Percentiles rank a stretch among this genome's conserved stretches.
Conservation (phyloP, 2,329 filamentous ascomycete species). For the Colletotrichum endophyticum region DNA sequence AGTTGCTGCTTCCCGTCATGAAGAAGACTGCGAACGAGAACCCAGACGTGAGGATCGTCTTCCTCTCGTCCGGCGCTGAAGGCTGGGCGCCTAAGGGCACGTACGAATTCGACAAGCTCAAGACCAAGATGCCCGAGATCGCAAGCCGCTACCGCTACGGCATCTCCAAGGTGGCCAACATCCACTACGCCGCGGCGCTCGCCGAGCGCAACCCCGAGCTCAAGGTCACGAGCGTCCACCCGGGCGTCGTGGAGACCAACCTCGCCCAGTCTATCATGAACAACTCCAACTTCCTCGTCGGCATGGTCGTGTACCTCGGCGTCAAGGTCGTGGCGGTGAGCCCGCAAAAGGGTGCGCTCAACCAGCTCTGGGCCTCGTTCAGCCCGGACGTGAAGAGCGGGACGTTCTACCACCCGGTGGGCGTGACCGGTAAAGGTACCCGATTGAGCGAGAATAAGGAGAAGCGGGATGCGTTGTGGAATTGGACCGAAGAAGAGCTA, state of each 20-base stretch:
- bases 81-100: slow-evolving; percentile 25
- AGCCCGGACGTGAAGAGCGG: slow-evolving; percentile 27
- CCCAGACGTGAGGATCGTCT: slow-evolving; percentile 32
- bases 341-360: slow-evolving; percentile 23
- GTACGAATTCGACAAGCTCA: slow-evolving; percentile 34
- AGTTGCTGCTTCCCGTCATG: slow-evolving; percentile 26
- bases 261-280: slow-evolving; percentile 50
- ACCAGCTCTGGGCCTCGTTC: slow-evolving; percentile 37
- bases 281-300: slow-evolving; percentile 98
- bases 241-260: slow-evolving; percentile 34
- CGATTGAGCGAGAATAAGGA: slow-evolving; percentile 26
- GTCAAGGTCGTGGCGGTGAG: slow-evolving; percentile 42
- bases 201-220: slow-evolving; percentile 30
- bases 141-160: slow-evolving; percentile 31
- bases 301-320: slow-evolving; percentile 98
- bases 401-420: slow-evolving; percentile 37
- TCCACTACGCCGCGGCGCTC: slow-evolving; percentile 34
- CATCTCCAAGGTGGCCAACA: slow-evolving; percentile 37
- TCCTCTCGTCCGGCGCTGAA: slow-evolving; percentile 31
- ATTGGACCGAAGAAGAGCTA: slow-evolving; percentile 40
- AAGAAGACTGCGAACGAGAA: slow-evolving; percentile 23
- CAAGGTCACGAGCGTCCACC: slow-evolving; percentile 31
- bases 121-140: slow-evolving; percentile 24
- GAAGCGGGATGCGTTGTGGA: slow-evolving; percentile 34
- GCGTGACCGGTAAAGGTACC: slow-evolving; percentile 26